Conservation (phyloP, 2,329 filamentous ascomycete species). For the Pyrenochaeta sp. region DNA sequence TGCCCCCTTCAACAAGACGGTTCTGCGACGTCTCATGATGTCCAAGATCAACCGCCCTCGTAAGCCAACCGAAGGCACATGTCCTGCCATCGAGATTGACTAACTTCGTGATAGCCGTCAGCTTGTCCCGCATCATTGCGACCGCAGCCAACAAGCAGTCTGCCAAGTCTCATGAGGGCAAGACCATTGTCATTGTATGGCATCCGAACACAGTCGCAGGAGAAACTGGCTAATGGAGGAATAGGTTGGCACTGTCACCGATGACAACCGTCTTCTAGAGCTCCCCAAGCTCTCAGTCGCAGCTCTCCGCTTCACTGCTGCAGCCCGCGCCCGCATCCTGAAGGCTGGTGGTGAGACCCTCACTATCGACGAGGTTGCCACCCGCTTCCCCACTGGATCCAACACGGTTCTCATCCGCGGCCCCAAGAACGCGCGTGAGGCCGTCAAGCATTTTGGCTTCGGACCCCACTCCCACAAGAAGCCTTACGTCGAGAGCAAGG, state of each 20-base stretch:
- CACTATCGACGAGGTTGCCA: conserved; percentile 96
- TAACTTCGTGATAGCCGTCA: conserved; percentile 67
- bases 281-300: conserved; percentile 94
- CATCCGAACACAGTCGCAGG: neutral
- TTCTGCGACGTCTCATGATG: conserved; percentile 97
- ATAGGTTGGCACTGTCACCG: conserved; percentile 85
- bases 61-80: conserved; percentile 29
- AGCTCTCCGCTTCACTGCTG: conserved; percentile 95
- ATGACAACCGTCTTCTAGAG: conserved; percentile 86
- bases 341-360: conserved; percentile 94
- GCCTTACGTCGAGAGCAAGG: conserved; percentile 97
- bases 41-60: conserved; percentile 90
- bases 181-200: conserved; percentile 83
- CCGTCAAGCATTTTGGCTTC: conserved; percentile 98
- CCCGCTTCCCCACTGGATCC: conserved; percentile 91
- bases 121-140: conserved; percentile 86
- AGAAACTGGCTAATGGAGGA: conserved; percentile 19
- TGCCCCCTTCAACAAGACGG: conserved; percentile 97
- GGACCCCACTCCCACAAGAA: conserved; percentile 99
- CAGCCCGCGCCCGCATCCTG: conserved; percentile 90
- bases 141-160: conserved; percentile 62
- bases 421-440: conserved; percentile 97
- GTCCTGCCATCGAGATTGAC: conserved; percentile 6
- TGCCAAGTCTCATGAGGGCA: conserved; percentile 67
- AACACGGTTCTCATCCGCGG: conserved; percentile 98